Base-by-base conservation (phyloP, 768 basidiomycete genomes). In the Exsudoporus frostii region DNA sequence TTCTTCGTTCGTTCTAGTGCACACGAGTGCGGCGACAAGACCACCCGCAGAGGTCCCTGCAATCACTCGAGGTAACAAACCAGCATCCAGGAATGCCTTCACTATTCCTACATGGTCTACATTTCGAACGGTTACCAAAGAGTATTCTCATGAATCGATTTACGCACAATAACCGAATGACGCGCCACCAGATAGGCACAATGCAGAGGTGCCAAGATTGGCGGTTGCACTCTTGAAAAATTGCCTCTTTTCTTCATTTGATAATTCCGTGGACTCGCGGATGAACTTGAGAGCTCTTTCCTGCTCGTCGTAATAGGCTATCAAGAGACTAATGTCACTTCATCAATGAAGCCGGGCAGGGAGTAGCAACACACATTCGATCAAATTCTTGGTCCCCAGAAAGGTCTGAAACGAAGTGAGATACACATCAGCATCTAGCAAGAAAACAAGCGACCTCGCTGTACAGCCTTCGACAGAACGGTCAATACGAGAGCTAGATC, bases 161-260 rank as follows among this genome's bases (percentile, higher is more conserved):
- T 65, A 61, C 65, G 49, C 70, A 87, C 92, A 98, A 67, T 96
- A 97, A 9, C 93, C 94, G 65, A 98, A 96, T 1, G 88, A 86
- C 8, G 91, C 97, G 7, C 97, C 96, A 15, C 97, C 97, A n/a
- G 90, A 93, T 11, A 99, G 79, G 69, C 96, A 98, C 5, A 99
- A 73, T 0, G 97, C 96, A 37, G 90, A 88, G 4, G 89, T 84
- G 67, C 96, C 96, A 11, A 95, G 78, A 72, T 97, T 95, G 44
- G 89, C 87, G 65, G 91, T 93, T 41, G 87, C 83, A 56, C 81
- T 86, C 66, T 88, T 88, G 76, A 97, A 98, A 68, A 99, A 98
- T 10, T 85, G 80, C 59, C 83, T 83, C 74, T 98, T 98, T 72
- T 98, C 94, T 51, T 97, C 91, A 14, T 83, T 73, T 0, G 88